Base-by-base conservation (phyloP, 306 rosid species). In the Heteromeles arbutifolia region DNA sequence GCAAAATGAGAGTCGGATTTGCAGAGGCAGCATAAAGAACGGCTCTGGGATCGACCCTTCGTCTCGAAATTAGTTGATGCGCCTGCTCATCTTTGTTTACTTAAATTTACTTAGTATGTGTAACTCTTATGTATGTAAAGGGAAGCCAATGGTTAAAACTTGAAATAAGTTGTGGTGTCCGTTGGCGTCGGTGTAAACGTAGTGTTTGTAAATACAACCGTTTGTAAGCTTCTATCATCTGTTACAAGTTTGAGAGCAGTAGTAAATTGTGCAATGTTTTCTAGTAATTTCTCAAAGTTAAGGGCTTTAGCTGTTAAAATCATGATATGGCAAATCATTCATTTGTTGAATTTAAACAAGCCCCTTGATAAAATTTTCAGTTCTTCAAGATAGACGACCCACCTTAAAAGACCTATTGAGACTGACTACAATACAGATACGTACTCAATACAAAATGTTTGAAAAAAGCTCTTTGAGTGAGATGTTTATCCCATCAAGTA, bases 1-100 rank as follows among this genome's bases (percentile, higher is more conserved):
- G 98, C 26, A 82, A 86, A 0, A 52, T 24, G 77, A 90, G 93
- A 79, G 91, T 94, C 9, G 98, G 98, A 58, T 94, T 94, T 80
- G 97, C 98, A 4, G 75, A 88, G 65, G 96, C 98, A 67, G 98
- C 90, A 50, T 94, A 83, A 83, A 77, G 74, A 80, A 14, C 56
- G 48, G 13, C 73, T 21, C 19, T 17, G n/a, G 45, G 43, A 50
- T 6, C 53, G 53, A 45, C 19, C 53, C 53, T 6, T 63, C 32
- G 53, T 75, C 4, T 53, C 31, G 5, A 34, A 32, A 50, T 37
- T 24, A 72, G 37, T 34, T 62, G 43, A 29, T 64, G 43, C 28
- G 29, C 22, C 9, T 64, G 70, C 62, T 29, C 70, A 48, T 64
- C 50, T 48, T 52, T 41, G 54, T 15, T 48, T 48, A 48, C 54